Conservation (phyloP, 1,284 basidiomycete species). For the Rhodotorula sp. region DNA sequence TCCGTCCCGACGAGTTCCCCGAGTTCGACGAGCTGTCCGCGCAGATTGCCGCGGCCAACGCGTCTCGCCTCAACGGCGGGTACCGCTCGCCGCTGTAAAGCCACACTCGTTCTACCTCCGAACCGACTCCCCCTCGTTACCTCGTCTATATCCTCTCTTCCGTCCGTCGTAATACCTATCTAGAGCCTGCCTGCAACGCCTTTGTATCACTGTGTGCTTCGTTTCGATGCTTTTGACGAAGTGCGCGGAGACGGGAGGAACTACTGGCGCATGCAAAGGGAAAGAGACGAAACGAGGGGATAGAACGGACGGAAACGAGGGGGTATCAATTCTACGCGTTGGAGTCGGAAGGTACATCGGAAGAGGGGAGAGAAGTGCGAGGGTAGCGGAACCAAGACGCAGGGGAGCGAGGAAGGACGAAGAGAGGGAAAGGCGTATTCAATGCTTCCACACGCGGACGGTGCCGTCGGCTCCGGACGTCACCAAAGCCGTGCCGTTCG, state of each 20-base stretch:
- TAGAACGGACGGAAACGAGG: neutral
- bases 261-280: neutral
- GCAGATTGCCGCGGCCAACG: slow-evolving; percentile 4
- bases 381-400: neutral
- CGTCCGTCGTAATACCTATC: neutral
- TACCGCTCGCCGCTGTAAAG: neutral
- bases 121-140: neutral
- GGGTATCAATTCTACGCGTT: neutral
- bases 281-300: neutral
- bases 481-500: slow-evolving; percentile 80
- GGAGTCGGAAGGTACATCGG: neutral
- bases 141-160: neutral
- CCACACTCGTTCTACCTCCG: neutral
- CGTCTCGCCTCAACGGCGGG: neutral
- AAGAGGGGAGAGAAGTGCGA: too few species aligned
- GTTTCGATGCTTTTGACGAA: neutral
- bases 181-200: too few species aligned
- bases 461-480: slow-evolving; percentile 94
- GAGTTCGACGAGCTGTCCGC: slow-evolving; percentile 1
- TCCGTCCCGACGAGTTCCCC: neutral
- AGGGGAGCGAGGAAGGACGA: neutral
- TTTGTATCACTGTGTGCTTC: neutral
- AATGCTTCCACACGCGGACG: slow-evolving; percentile 67
- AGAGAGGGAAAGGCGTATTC: neutral
- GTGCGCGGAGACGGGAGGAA: neutral